Base-by-base conservation (phyloP, 371 early-diverging fungal species). In the Rhizopus microsporus region DNA sequence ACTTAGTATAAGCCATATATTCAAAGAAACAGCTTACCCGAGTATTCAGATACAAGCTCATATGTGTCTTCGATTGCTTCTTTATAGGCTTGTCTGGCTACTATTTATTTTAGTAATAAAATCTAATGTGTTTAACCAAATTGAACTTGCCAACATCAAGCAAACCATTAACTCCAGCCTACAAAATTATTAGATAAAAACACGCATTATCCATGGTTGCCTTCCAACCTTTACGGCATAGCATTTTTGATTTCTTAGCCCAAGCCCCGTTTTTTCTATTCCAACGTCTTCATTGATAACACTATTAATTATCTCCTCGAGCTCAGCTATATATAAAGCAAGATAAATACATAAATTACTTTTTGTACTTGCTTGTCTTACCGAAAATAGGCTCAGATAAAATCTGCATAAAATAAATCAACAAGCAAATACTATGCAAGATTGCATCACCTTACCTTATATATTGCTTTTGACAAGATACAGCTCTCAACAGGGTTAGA, bases 41-140 rank as follows among this genome's bases (percentile, higher is more conserved):
- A 68, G 59, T 91, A 91, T 29, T 68, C 66, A 30, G 79, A 72
- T 5, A 84, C 83, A 7, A 92, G 66, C 7, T 90, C 88, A 50
- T 92, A 87, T 1, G 93, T 89, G 55, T 95, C 96, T 42, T 91
- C 82, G 15, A 88, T 86, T 3, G 86, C 81, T 69, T 95, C 95
- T 62, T 88, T 86, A 69, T 92, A 95, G 0, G 93, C 88, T 68
- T 90, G 88, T 2, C 94, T 75, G 4, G 93, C 89, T 71, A 40
- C 9, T 12, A 1, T 10, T 50, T 29, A 29, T 59, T 58, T 30
- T 48, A 50, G 8, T 13, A 15, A 13, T 1, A 5, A 13, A 15
- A 16, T 37, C 10, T 44, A 4, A 10, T 3, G 23, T 7, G 10
- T 37, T 13, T 16, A 15, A 4, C 9, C 23, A 23, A 23, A 23